Conservation (phyloP, 2,329 filamentous ascomycete species). For the Fusarium subtropicale region DNA sequence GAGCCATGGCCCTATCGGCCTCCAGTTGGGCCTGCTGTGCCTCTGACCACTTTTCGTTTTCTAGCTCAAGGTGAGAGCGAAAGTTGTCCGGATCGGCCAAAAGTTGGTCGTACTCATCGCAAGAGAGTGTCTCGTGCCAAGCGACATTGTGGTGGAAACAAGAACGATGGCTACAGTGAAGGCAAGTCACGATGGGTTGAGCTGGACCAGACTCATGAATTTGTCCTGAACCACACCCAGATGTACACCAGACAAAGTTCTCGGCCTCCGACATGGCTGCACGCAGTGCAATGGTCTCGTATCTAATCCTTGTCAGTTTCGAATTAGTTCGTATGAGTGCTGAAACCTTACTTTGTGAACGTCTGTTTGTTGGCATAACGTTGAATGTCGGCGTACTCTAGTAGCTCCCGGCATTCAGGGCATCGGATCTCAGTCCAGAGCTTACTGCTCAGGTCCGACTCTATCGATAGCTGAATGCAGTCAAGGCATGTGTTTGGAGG, state of each 20-base stretch:
- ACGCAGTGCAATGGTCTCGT: slow-evolving; percentile 58
- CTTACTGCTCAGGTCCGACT: slow-evolving; percentile 50
- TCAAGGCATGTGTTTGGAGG: slow-evolving; percentile 50
- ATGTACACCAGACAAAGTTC: slow-evolving; percentile 66
- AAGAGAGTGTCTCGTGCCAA: slow-evolving; percentile 58
- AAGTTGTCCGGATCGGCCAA: slow-evolving; percentile 55
- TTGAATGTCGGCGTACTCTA: slow-evolving; percentile 60
- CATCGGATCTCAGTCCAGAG: slow-evolving; percentile 62
- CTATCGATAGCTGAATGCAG: slow-evolving; percentile 53
- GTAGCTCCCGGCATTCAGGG: slow-evolving; percentile 60
- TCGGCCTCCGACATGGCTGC: slow-evolving; percentile 57
- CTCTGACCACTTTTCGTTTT: slow-evolving; percentile 52
- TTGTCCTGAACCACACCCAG: slow-evolving; percentile 64
- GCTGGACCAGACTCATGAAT: slow-evolving; percentile 57
- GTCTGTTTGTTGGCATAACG: slow-evolving; percentile 57
- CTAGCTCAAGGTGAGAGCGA: slow-evolving; percentile 52
- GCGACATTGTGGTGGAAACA: slow-evolving; percentile 57
- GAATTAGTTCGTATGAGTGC: not conserved
- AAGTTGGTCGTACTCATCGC: slow-evolving; percentile 57
- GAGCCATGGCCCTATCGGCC: slow-evolving; percentile 54
- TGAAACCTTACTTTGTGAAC: slow-evolving; percentile 54
- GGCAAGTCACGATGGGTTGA: slow-evolving; percentile 58
- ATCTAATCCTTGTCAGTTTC: slow-evolving; percentile 45
- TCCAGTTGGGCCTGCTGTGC: slow-evolving; percentile 62
- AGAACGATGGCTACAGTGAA: slow-evolving; percentile 54